A percentile compares a stretch with the other conserved stretches of the same genome.
phyloP scores from a whole-genome alignment of 257 asterid genomes.

The Eucommia ulmoides region DNA sequence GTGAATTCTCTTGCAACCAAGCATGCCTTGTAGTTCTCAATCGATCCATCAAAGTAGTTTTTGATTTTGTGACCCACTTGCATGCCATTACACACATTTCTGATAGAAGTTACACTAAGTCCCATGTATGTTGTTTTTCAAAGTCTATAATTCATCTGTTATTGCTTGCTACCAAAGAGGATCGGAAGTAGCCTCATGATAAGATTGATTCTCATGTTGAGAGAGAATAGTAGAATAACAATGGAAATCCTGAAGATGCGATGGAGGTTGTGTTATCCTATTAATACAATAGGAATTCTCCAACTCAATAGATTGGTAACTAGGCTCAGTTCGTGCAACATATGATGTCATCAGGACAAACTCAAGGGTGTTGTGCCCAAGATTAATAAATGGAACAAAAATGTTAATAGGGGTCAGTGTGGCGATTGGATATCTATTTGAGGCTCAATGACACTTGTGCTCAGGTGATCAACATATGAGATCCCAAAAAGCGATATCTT shows the following conservation, averaged over 20 bases:
- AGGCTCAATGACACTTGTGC: too few species aligned
- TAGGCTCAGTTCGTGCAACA: neutral
- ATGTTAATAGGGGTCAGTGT: neutral
- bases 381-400: neutral
- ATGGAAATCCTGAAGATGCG: neutral
- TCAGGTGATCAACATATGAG: too few species aligned
- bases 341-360: neutral
- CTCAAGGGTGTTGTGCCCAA: neutral
- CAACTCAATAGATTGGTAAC: neutral
- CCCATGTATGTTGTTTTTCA: too few species aligned
- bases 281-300: neutral
- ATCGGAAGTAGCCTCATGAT: neutral
- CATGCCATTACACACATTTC: too few species aligned
- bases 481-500: too few species aligned
- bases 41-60: too few species aligned
- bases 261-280: neutral
- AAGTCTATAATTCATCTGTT: too few species aligned
- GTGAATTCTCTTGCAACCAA: too few species aligned
- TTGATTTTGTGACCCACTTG: too few species aligned
- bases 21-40: too few species aligned
- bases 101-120: too few species aligned
- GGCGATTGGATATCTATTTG: too few species aligned
- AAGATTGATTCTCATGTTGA: neutral
- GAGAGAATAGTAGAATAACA: neutral
- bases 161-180: neutral